Percentiles rank a stretch among this genome's conserved stretches.
Conservation (phyloP, 495 filamentous ascomycete genomes). For the Penicillium silybi region DNA sequence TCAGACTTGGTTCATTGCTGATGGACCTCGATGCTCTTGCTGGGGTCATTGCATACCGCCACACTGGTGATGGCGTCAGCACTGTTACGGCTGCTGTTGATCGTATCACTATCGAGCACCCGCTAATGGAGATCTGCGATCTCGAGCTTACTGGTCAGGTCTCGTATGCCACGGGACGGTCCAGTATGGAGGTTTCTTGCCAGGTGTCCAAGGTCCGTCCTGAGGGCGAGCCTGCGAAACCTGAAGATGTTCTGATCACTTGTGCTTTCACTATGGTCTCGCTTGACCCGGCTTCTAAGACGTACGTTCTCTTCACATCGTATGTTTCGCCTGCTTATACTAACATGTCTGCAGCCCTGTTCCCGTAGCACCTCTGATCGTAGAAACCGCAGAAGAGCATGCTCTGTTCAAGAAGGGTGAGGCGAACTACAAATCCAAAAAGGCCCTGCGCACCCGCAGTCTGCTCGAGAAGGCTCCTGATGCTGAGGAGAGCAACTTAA, state of each 20-base stretch:
- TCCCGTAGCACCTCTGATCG: constrained; percentile 53
- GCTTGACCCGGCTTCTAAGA: constrained; percentile 69
- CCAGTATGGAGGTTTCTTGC: constrained; percentile 76
- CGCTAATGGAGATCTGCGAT: constrained; percentile 74
- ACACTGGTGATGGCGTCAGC: constrained; percentile 71
- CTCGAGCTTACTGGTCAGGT: constrained; percentile 76
- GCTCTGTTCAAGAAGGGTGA: constrained; percentile 65
- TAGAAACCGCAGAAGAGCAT: constrained; percentile 70
- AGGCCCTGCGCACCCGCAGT: constrained; percentile 57
- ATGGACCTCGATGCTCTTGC: constrained; percentile 83
- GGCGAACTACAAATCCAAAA: constrained; percentile 71
- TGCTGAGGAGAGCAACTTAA: constrained; percentile 70
- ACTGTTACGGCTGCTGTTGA: constrained; percentile 82
- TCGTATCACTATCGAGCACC: constrained; percentile 70
- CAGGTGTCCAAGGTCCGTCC: constrained; percentile 65
- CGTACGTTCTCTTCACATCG: constrained; percentile 34
- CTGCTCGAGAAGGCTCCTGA: constrained; percentile 71
- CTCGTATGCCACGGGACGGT: constrained; percentile 74
- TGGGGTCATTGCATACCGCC: constrained; percentile 76
- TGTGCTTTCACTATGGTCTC: constrained; percentile 87
- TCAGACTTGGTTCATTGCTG: constrained; percentile 66
- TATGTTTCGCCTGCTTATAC: constrained; percentile 1
- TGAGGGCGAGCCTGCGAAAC: constrained; percentile 52
- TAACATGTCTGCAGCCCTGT: constrained; percentile 42
- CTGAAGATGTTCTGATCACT: constrained; percentile 69